Base-by-base conservation (phyloP, 2,329 filamentous ascomycete species). In the Escovopsis sp. region DNA sequence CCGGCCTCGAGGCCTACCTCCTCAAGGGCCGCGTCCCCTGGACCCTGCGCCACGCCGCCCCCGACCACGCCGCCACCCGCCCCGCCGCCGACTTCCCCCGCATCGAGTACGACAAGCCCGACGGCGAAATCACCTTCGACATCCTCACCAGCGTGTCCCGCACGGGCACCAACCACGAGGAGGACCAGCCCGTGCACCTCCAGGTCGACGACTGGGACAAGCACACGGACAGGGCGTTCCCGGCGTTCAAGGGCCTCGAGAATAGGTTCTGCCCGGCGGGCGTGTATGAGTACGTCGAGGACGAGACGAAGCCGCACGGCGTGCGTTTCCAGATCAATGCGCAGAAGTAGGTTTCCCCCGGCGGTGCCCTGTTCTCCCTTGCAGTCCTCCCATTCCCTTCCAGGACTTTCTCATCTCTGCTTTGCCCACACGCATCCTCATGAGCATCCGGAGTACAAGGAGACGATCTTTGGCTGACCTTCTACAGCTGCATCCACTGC, bases 251-350 rank as follows among this genome's bases (percentile, higher is more conserved):
- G 66, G 90, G 90, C 9, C 55, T 98, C 4, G 90, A 98, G 68
- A 94, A 92, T 56, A 70, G 90, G 15, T 98, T 98, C 66, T 98
- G 90, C 54, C 90, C 90, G 14, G 90, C 90, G 1, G 90, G 87
- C 12, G 90, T 98, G 45, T 98, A 98, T 51, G 90, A 98, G 58
- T 98, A 98, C 57, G 76, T 96, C 8, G 90, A 98, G 62, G 90
- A 98, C 53, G 72, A 79, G 36, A 77, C 69, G 37, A 94, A 93
- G 62, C 72, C 83, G 31, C 66, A 85, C 39, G 90, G 90, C 8
- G 86, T 98, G 47, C 70, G 87, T 39, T 98, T 98, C 65, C 88
- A 96, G 62, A 98, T 98, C 55, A 96, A 96, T 52, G 65, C 87
- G 33, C 88, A 96, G 58, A 96, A 94, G 85, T 93, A 68, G 74